Evolutionary conservation across 495 filamentous ascomycete species (phyloP), one percentile per base, ranked within the genome.

Genomic region (Letharia lupina): DNA sequence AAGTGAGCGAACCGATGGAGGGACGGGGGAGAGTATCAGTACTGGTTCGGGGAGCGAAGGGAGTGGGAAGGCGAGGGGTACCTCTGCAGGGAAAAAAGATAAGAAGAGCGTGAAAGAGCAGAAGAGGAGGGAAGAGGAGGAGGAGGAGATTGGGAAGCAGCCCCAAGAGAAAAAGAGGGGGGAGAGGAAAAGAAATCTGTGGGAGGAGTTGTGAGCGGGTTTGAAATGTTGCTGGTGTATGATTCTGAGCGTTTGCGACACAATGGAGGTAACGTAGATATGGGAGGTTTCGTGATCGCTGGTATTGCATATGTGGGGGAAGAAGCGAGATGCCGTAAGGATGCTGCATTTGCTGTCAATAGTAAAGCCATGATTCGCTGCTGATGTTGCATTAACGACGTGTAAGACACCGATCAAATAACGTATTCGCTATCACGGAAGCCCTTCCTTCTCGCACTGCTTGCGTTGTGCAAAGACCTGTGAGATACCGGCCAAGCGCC

Each of bases 161-260:
- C 41, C 42, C 1, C 42, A 37, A 11, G 41, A n/a, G 42, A 8
- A 16, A 15, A 47, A 4, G 44, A 61, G 13, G 13, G 39, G 23
- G 41, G 60, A 37, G 60, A 6, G 63, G 33, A 60, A 18, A 9
- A 39, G 44, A n/a, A 56, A 65, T 40, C 18, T 65, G 16, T 65
- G 54, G 63, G 63, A 65, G 42, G 63, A 65, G 54, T n/a, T 65
- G 33, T 65, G 42, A 64, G 35, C 37, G 11, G 18, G 7, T 9
- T 61, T 42, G 40, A 13, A 31, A 37, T 31, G 39, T 4, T 40
- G 33, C 57, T 60, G 48, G n/a, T 50, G n/a, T 28, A 50, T 50
- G 9, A 28, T 28, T 12, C 5, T 13, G 23, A 28, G n/a, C n/a
- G 9, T 50, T 28, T 50, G 45, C 45, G 3, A 48, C 20, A 47